A percentile compares a stretch with the other conserved stretches of the same genome.
Conservation (phyloP, 2,329 filamentous ascomycete genomes). For the Trichophyton rubrum region DNA sequence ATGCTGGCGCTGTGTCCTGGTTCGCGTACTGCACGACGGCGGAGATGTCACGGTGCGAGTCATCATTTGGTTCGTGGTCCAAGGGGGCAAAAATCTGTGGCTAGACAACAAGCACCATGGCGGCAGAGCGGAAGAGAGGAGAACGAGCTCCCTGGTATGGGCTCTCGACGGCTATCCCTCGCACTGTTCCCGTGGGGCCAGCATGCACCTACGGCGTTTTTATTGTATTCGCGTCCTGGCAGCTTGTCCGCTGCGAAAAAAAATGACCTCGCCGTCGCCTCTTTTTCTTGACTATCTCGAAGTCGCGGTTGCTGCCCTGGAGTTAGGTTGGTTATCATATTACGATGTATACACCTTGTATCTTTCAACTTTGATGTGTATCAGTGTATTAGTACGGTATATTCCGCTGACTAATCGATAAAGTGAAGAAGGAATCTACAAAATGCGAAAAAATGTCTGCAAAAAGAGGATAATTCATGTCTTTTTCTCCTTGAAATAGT, state of each 20-base stretch:
- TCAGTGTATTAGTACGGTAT: background rate
- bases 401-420: background rate
- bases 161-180: background rate
- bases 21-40: slow-evolving; percentile 2
- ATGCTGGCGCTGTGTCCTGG: background rate
- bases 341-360: background rate
- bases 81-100: background rate
- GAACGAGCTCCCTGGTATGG: background rate
- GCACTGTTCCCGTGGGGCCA: background rate
- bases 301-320: background rate
- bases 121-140: background rate
- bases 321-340: background rate
- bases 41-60: slow-evolving; percentile 4
- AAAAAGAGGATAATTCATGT: background rate
- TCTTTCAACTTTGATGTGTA: background rate
- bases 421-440: background rate
- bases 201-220: background rate
- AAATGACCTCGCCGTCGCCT: background rate
- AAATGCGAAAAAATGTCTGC: background rate
- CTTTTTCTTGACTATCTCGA: background rate
- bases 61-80: background rate
- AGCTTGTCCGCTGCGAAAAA: background rate
- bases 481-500: background rate
- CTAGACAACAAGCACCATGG: slow-evolving; percentile 1
- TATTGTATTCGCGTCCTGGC: background rate